Conservation (phyloP, 108 stramenopile genomes). For the Cyclostephanos tholiformis region DNA sequence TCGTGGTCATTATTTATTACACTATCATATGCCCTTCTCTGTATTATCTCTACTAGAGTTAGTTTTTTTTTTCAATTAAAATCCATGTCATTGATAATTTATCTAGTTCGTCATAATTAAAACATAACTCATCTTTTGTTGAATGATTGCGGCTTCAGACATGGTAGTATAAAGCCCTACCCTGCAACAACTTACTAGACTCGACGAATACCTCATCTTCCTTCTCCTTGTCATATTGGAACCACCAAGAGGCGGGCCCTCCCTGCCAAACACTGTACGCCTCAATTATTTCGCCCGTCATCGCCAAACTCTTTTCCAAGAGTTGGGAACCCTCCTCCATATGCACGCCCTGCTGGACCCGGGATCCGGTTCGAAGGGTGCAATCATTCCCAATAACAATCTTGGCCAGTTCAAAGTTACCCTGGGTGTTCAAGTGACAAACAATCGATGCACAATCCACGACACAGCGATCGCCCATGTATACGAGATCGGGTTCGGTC, state of each 20-base stretch:
- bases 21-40: too few relatives aligned
- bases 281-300: conserved; percentile 70
- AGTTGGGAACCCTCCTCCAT: conserved; percentile 60
- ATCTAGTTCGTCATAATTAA: too few relatives aligned
- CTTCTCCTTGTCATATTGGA: neutral
- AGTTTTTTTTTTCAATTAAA: too few relatives aligned
- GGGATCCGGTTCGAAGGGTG: conserved; percentile 55
- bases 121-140: neutral
- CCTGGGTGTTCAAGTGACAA: conserved; percentile 68
- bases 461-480: conserved; percentile 60
- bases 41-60: too few relatives aligned
- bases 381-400: conserved; percentile 48
- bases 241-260: conserved; percentile 43
- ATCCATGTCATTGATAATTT: too few relatives aligned
- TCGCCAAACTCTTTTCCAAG: conserved; percentile 63
- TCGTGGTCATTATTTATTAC: too few relatives aligned
- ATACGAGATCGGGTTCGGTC: conserved; percentile 66
- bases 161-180: neutral
- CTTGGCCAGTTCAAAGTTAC: conserved; percentile 57
- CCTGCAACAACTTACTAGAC: neutral
- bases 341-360: conserved; percentile 56
- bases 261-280: conserved; percentile 66
- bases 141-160: neutral
- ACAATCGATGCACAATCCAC: conserved; percentile 64
- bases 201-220: neutral